Base-by-base conservation (phyloP, 2,329 filamentous ascomycete species). In the Fusarium foetens region DNA sequence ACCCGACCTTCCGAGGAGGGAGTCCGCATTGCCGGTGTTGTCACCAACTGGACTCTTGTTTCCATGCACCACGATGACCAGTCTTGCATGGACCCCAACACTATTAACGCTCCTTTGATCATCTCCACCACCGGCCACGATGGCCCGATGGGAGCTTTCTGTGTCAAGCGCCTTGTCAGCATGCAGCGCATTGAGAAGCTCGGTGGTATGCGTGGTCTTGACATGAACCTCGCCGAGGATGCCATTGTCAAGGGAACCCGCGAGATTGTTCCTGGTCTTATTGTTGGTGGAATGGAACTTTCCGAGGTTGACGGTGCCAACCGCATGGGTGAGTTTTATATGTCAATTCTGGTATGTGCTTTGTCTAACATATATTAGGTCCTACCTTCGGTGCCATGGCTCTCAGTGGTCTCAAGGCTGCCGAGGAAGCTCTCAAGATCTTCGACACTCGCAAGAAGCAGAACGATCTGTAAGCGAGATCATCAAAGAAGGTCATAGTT, bases 21-120 rank as follows among this genome's bases (percentile, higher is more conserved):
- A 14, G 83, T 97, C 46, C 90, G 93, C 71, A 91, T 97, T 73
- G 93, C 94, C 13, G 94, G 94, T 77, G 94, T 97, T 3, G 95
- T 98, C 61, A 97, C 94, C 78, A 98, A 98, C 88, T 98, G 94
- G 94, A 97, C 94, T 2, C 88, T 97, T 31, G 94, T 97, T 53
- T 90, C 91, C 46, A 93, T 95, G 87, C 92, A 95, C 82, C 93
- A 95, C 82, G 92, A 94, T 80, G 93, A 95, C 81, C 94, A 97
- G 85, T 93, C 90, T 69, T 97, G 94, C 91, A 97, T 97, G 94
- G 95, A 97, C 82, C 94, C 94, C 75, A 97, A 96, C 89, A 97
- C 94, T 78, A 97, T 97, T 88, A 97, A 97, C 80, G 94, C 94
- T 1, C 94, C 94, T 3, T 83, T 97, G 66, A 86, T 97, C 79